Conservation (phyloP, 495 filamentous ascomycete species). For the Penicillium bialowiezense region DNA sequence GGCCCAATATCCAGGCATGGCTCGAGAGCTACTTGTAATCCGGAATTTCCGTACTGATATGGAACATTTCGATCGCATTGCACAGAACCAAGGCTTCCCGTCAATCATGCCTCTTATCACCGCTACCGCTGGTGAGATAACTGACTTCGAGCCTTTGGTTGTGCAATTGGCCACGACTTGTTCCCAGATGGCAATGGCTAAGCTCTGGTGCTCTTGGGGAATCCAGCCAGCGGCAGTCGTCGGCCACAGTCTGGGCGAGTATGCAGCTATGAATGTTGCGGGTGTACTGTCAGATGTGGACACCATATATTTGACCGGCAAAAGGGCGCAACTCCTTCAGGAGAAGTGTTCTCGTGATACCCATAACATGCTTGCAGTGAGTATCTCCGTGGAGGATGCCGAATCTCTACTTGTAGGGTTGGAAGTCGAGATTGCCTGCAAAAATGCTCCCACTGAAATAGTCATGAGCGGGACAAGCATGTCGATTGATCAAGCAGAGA, state of each 20-base stretch:
- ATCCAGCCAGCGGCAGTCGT: conserved; percentile 68
- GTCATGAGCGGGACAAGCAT: conserved; percentile 47
- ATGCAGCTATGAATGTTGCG: conserved; percentile 78
- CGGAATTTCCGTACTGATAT: conserved; percentile 68
- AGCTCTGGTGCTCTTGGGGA: conserved; percentile 82
- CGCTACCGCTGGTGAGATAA: conserved; percentile 33
- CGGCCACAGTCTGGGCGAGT: conserved; percentile 86
- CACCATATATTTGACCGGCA: conserved; percentile 76
- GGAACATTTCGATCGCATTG: conserved; percentile 66
- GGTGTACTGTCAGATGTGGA: conserved; percentile 77
- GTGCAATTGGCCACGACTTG: conserved; percentile 75
- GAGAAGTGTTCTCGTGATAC: conserved; percentile 67
- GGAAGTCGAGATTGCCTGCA: conserved; percentile 47
- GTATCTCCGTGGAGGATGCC: conserved; percentile 34
- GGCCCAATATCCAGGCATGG: conserved; percentile 59
- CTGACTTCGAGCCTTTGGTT: conserved; percentile 57
- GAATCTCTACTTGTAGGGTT: conserved; percentile 22
- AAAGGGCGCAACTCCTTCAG: conserved; percentile 69
- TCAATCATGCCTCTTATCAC: conserved; percentile 62
- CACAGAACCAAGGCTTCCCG: conserved; percentile 64
- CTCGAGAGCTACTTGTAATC: conserved; percentile 60
- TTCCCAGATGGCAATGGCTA: conserved; percentile 82
- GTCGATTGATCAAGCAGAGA: conserved; percentile 54
- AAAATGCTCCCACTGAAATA: conserved; percentile 49
- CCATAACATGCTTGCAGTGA: conserved; percentile 59